Evolutionary conservation across 1,284 basidiomycete genomes (phyloP).

Genomic region (Ceratobasidium sp.): DNA sequence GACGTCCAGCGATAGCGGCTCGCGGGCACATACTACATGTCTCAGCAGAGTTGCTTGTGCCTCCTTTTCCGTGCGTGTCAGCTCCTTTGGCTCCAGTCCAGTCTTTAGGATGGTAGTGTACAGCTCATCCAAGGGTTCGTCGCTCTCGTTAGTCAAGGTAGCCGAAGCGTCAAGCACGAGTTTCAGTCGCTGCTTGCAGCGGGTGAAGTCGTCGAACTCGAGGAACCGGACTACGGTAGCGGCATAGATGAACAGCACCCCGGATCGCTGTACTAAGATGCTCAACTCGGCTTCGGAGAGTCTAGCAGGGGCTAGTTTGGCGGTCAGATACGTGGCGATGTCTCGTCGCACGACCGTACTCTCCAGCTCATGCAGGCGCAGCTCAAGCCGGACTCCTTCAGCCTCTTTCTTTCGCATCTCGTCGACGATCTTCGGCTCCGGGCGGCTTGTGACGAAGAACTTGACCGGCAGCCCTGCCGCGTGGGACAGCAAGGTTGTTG

Average conservation of each 20-base stretch:
- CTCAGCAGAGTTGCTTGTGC: background rate
- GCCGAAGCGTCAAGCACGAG: background rate
- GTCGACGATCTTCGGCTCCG: background rate
- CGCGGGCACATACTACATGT: constrained; percentile 4
- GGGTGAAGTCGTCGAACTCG: background rate
- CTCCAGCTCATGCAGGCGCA: constrained; percentile 11
- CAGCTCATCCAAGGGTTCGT: background rate
- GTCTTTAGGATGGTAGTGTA: constrained; percentile 6
- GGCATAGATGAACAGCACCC: constrained; percentile 31
- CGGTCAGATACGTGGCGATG: background rate
- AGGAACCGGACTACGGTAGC: constrained; percentile 14
- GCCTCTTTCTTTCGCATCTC: background rate
- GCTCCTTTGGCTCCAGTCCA: background rate
- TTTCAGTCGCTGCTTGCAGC: background rate
- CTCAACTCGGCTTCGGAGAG: too few species aligned
- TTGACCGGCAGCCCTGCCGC: background rate
- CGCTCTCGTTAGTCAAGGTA: background rate
- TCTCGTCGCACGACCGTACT: background rate
- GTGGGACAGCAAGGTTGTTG: background rate
- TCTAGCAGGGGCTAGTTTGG: background rate
- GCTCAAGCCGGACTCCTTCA: background rate
- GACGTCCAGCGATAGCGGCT: background rate
- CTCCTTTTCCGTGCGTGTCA: background rate
- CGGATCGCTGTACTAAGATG: background rate
- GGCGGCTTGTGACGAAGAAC: constrained; percentile 10